A percentile compares a stretch with the other conserved stretches of the same genome.
Conservation (phyloP, 768 basidiomycete genomes). For the Pisolithus sp. region DNA sequence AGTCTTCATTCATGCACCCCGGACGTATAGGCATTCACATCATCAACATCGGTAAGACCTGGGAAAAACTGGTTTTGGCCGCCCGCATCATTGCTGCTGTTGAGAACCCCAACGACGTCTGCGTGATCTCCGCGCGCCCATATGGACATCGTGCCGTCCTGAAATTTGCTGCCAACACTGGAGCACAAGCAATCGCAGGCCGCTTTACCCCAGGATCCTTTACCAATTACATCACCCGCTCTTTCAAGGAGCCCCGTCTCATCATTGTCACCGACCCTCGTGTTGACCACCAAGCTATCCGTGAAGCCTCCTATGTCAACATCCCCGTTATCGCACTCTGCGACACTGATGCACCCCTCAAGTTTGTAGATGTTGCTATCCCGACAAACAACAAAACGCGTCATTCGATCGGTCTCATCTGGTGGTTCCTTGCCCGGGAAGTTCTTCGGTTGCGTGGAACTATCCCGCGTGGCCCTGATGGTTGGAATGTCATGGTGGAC, state of each 20-base stretch:
- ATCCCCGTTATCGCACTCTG: conserved; percentile 99
- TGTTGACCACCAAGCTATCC: conserved; percentile 99
- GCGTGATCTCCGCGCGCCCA: conserved; percentile 95
- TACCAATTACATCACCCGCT: conserved; percentile 99
- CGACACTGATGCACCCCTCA: conserved; percentile 96
- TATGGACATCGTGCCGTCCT: conserved; percentile 99
- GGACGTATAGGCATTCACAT: conserved; percentile 77
- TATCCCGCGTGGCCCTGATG: conserved; percentile 83
- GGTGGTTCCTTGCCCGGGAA: conserved; percentile 97
- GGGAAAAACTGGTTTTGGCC: conserved; percentile 98
- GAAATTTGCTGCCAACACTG: conserved; percentile 97
- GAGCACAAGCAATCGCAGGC: conserved; percentile 97
- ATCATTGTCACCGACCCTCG: conserved; percentile 99
- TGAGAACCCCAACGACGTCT: conserved; percentile 97
- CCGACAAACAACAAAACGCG: conserved; percentile 99
- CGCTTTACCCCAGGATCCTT: conserved; percentile 99
- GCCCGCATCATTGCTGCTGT: conserved; percentile 96
- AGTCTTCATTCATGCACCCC: conserved; percentile 9
- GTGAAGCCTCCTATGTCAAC: conserved; percentile 99
- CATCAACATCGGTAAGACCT: conserved; percentile 98
- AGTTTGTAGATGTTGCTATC: conserved; percentile 97
- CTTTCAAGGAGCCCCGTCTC: conserved; percentile 99
- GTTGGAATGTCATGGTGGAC: conserved; percentile 98
- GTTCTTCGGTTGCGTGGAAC: conserved; percentile 94
- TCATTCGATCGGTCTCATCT: conserved; percentile 94